Conservation (phyloP, 2,329 filamentous ascomycete species). For the Penicillium griseofulvum region DNA sequence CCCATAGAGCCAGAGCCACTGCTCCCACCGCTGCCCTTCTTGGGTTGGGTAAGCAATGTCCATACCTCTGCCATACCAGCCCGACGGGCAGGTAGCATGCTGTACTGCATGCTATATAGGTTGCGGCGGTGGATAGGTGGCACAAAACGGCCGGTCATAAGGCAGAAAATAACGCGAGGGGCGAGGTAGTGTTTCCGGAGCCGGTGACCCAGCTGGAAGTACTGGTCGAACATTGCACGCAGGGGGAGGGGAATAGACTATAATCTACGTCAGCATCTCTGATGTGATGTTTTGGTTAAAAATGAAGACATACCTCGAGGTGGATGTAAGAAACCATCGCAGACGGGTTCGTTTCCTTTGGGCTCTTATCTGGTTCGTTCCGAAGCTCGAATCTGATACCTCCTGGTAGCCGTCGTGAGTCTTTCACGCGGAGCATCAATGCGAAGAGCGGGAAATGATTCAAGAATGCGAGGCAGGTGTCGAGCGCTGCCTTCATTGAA, state of each 20-base stretch:
- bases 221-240: conserved; percentile 94
- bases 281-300: neutral
- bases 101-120: conserved; percentile 94
- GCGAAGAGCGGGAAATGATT: conserved; percentile 98
- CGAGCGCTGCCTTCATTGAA: conserved; percentile 81
- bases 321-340: conserved; percentile 77
- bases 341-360: conserved; percentile 37
- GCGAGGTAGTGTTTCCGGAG: conserved; percentile 95
- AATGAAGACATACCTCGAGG: conserved; percentile 63
- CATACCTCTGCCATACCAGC: conserved; percentile 84
- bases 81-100: conserved; percentile 84
- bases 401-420: conserved; percentile 84
- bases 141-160: conserved; percentile 87
- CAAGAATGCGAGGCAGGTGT: conserved; percentile 86
- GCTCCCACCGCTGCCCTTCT: conserved; percentile 29
- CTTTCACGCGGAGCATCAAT: conserved; percentile 92
- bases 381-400: conserved; percentile 88
- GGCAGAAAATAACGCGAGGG: conserved; percentile 79
- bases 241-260: conserved; percentile 86
- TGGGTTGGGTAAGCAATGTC: conserved; percentile 61
- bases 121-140: conserved; percentile 93
- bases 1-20: conserved; percentile 25
- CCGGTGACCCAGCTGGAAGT: conserved; percentile 88
- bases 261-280: conserved; percentile 13
- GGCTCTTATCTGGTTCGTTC: conserved; percentile 58